Conservation (phyloP, 208 protist genomes). For the Phytomonas sp. region DNA sequence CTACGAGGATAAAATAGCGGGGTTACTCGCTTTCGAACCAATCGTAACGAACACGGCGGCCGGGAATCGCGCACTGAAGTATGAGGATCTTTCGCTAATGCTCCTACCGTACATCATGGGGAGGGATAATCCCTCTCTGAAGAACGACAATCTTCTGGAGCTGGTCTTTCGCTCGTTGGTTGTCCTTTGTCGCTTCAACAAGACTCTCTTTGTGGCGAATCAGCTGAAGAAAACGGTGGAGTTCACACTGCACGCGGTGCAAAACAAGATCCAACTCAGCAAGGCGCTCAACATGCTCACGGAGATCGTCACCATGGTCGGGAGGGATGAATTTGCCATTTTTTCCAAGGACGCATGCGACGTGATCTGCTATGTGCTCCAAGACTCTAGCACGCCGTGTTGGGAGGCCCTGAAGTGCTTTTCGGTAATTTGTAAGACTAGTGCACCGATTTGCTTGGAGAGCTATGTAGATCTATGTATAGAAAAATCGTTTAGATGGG, state of each 20-base stretch:
- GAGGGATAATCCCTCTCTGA: constrained; percentile 6
- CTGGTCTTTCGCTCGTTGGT: constrained; percentile 59
- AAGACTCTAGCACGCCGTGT: constrained; percentile 46
- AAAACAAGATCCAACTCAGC: constrained; percentile 32
- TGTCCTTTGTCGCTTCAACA: constrained; percentile 68
- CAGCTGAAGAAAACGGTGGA: constrained; percentile 69
- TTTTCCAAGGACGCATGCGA: constrained; percentile 63
- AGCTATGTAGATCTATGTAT: constrained; percentile 66
- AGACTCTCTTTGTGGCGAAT: constrained; percentile 53
- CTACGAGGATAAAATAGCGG: constrained; percentile 51
- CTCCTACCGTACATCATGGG: constrained; percentile 61
- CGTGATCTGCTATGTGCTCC: constrained; percentile 35
- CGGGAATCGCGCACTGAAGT: constrained; percentile 23
- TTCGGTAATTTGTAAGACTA: constrained; percentile 47
- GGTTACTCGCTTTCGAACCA: constrained; percentile 78
- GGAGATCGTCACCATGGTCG: constrained; percentile 69
- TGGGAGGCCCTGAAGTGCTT: constrained; percentile 76
- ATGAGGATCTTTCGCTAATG: constrained; percentile 73
- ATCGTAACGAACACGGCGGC: constrained; percentile 67
- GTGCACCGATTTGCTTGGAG: constrained; percentile 45
- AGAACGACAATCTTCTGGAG: background rate
- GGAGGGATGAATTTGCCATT: constrained; percentile 39
- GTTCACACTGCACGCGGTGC: constrained; percentile 58
- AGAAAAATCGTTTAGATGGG: constrained; percentile 73
- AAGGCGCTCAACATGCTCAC: constrained; percentile 71